phyloP scores from a whole-genome alignment of 2,329 filamentous ascomycete genomes.

The Scorias spongiosa region DNA sequence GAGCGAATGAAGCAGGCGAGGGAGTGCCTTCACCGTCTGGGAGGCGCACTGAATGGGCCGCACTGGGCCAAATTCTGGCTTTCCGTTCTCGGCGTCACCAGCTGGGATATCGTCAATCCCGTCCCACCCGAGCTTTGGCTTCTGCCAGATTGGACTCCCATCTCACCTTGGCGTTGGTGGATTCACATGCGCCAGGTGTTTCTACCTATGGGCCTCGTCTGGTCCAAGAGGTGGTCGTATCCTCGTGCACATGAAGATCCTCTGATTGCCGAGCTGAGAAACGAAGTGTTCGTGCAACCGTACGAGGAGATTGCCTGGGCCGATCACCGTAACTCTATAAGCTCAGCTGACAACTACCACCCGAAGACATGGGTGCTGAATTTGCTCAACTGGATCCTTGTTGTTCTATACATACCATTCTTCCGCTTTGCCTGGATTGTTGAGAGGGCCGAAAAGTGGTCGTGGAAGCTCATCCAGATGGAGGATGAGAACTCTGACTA shows the following conservation, averaged over 20 bases:
- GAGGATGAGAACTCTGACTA: conserved; percentile 91
- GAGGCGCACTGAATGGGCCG: conserved; percentile 67
- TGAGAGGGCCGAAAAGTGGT: conserved; percentile 62
- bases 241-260: conserved; percentile 47
- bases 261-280: conserved; percentile 53
- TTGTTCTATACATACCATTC: conserved; percentile 66
- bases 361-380: conserved; percentile 79
- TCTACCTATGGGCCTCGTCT: conserved; percentile 78
- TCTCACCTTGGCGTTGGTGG: conserved; percentile 31
- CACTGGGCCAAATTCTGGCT: conserved; percentile 99
- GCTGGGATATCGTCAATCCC: conserved; percentile 91
- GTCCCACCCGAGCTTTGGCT: conserved; percentile 84
- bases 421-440: conserved; percentile 52
- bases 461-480: conserved; percentile 68
- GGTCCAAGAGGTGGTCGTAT: conserved; percentile 66
- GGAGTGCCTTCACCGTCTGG: conserved; percentile 65
- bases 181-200: conserved; percentile 98
- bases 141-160: conserved; percentile 22
- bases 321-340: conserved; percentile 67
- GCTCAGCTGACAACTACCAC: conserved; percentile 72
- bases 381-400: conserved; percentile 60
- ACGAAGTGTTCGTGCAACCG: conserved; percentile 70
- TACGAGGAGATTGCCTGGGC: conserved; percentile 67
- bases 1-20: conserved; percentile 75
- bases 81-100: conserved; percentile 62